Base-by-base conservation (phyloP, 495 filamentous ascomycete genomes). In the Talaromyces proteolyticus region DNA sequence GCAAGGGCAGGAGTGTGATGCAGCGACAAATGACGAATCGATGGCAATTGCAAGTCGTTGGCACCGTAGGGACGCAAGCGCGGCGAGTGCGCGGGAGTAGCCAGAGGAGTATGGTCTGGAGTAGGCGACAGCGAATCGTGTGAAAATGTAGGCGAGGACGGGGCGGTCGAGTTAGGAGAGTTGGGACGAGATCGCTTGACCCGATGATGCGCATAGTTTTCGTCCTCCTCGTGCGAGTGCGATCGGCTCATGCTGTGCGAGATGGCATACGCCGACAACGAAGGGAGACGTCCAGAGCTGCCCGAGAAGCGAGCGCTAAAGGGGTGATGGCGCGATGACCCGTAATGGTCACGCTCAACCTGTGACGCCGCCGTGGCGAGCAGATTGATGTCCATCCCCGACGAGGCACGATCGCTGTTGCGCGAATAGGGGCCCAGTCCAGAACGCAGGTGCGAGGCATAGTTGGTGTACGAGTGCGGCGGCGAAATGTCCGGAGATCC, bases 61-160 rank as follows among this genome's bases (percentile, higher is more conserved):
- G 73, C 63, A 25, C 81, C 81, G 51, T 84, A 77, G 5, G 93
- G 93, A 45, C 87, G 82, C 47, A 98, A 75, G 23, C 93, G 89
- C 18, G 93, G 93, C 4, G 94, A 97, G 70, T 97, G 93, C 23
- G 90, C 90, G 0, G 93, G 93, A 2, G 93, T 98, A 24, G 91
- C 93, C 39, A 97, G 78, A 6, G 93, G 93, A 12, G 94, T 97
- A 74, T 96, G 91, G 60, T 96, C 93, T 2, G 93, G 94, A 2
- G 93, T 98, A 1, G 93, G 94, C 1, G 94, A 97, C 20, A 89
- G 81, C 7, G 91, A 96, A 72, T 94, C 92, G 67, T 96, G 88
- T 5, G 93, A 96, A 71, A 96, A 97, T 25, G 89, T 96, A n/a
- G 93, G 93, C 2, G 93, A 97, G 22, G 92, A 94, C 22, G 93